phyloP scores from a whole-genome alignment of 2,329 filamentous ascomycete genomes.

The Aspergillus quadricinctus region DNA sequence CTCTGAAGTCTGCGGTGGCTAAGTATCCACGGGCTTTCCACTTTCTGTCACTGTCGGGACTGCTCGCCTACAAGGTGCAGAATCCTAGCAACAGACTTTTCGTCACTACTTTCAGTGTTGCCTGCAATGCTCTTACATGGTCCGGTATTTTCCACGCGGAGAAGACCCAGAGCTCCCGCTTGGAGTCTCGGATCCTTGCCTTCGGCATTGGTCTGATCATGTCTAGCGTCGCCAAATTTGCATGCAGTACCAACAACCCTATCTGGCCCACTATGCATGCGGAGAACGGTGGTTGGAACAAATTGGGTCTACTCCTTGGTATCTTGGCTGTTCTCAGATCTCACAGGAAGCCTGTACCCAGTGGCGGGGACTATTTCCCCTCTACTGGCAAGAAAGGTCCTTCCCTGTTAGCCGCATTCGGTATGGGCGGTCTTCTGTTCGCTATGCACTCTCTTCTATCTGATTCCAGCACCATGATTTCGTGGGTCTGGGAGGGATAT shows the following conservation, averaged over 20 bases:
- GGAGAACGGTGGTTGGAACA: conserved; percentile 89
- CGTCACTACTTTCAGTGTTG: conserved; percentile 73
- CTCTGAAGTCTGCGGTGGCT: conserved; percentile 63
- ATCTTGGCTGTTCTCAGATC: conserved; percentile 71
- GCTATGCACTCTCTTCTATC: conserved; percentile 87
- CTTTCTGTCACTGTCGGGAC: conserved; percentile 70
- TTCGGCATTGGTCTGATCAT: conserved; percentile 78
- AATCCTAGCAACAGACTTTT: conserved; percentile 73
- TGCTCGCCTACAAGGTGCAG: conserved; percentile 73
- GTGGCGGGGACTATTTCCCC: conserved; percentile 47
- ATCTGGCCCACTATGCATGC: conserved; percentile 93
- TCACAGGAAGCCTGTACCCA: conserved; percentile 60
- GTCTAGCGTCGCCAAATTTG: conserved; percentile 87
- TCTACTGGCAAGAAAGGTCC: conserved; percentile 60
- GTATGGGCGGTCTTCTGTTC: conserved; percentile 81
- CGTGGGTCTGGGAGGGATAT: conserved; percentile 97
- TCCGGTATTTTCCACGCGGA: conserved; percentile 76
- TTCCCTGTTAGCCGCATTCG: conserved; percentile 66
- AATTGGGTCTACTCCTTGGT: conserved; percentile 70
- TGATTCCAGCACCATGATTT: conserved; percentile 97
- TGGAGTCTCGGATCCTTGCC: conserved; percentile 77
- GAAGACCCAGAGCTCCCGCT: conserved; percentile 64
- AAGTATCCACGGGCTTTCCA: conserved; percentile 68
- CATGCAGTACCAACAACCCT: conserved; percentile 90
- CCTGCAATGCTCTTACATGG: conserved; percentile 79